phyloP scores from a whole-genome alignment of 108 stramenopile species.

The Skeletonema menzelii region DNA sequence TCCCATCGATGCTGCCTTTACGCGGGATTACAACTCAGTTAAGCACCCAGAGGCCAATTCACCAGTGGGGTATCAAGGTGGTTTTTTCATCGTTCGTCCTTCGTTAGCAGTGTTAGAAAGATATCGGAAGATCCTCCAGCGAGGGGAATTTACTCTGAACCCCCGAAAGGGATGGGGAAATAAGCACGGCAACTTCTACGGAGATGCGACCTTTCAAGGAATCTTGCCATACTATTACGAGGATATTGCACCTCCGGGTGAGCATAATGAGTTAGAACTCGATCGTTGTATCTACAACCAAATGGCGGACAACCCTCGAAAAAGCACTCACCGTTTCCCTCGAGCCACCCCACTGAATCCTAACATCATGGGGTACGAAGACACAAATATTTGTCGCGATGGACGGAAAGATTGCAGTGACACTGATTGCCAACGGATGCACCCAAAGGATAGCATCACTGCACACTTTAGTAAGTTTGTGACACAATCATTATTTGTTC shows the following conservation, averaged over 20 bases:
- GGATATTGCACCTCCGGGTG: conserved; percentile 33
- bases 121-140: conserved; percentile 65
- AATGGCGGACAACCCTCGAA: conserved; percentile 66
- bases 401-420: conserved; percentile 48
- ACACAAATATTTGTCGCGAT: conserved; percentile 44
- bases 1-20: conserved; percentile 67
- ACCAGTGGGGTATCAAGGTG: conserved; percentile 83
- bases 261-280: conserved; percentile 49
- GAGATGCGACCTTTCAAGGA: conserved; percentile 73
- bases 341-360: conserved; percentile 42
- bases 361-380: conserved; percentile 35
- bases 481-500: too few relatives aligned
- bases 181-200: conserved; percentile 76
- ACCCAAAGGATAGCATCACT: conserved; percentile 44
- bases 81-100: conserved; percentile 84
- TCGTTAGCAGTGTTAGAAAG: conserved; percentile 63
- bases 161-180: conserved; percentile 68
- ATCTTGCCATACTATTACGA: conserved; percentile 75
- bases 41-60: conserved; percentile 46
- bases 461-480: too few relatives aligned
- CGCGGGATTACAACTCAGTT: conserved; percentile 74
- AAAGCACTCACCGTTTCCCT: conserved; percentile 36
- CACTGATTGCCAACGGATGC: conserved; percentile 53
- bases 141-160: conserved; percentile 57
- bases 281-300: conserved; percentile 64